Conservation (phyloP, 164 flowering plant genomes). For the Paratinospora sagittata region DNA sequence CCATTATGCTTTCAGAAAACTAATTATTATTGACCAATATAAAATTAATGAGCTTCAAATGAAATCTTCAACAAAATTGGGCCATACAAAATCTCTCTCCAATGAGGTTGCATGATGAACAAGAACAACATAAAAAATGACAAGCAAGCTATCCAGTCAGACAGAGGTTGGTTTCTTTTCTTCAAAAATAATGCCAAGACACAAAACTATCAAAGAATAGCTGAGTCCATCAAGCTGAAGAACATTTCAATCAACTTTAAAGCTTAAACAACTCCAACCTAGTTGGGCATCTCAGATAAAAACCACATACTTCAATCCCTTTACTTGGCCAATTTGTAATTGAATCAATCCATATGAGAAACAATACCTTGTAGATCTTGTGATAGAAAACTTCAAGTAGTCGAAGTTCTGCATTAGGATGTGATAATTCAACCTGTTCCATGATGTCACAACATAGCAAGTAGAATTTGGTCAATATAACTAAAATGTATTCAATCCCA, state of each 20-base stretch:
- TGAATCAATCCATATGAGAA: not conserved
- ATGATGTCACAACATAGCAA: constrained; percentile 1
- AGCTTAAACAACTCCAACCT: not conserved
- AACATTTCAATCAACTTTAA: not conserved
- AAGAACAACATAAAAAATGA: not conserved
- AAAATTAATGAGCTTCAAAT: not conserved
- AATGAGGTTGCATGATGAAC: not conserved
- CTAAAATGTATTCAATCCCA: not conserved
- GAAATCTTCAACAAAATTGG: no score
- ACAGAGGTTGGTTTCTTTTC: no score
- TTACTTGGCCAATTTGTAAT: not conserved
- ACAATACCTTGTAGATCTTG: constrained; percentile 55
- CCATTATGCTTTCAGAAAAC: not conserved
- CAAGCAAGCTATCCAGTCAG: not conserved
- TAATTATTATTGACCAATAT: not conserved
- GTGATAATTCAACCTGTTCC: constrained; percentile 54
- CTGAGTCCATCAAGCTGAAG: not conserved
- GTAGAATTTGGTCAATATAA: not conserved
- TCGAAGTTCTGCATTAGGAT: constrained; percentile 54
- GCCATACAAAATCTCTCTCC: not conserved
- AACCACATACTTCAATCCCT: not conserved
- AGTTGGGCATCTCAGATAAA: not conserved
- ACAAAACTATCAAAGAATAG: no score
- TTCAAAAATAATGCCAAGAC: not conserved
- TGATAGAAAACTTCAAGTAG: constrained; percentile 63